These are phyloP conservation scores for Boletus tylopilopsis DNA, from an alignment of 768 basidiomycete genomes.

Conservation along the genomic window DNA sequence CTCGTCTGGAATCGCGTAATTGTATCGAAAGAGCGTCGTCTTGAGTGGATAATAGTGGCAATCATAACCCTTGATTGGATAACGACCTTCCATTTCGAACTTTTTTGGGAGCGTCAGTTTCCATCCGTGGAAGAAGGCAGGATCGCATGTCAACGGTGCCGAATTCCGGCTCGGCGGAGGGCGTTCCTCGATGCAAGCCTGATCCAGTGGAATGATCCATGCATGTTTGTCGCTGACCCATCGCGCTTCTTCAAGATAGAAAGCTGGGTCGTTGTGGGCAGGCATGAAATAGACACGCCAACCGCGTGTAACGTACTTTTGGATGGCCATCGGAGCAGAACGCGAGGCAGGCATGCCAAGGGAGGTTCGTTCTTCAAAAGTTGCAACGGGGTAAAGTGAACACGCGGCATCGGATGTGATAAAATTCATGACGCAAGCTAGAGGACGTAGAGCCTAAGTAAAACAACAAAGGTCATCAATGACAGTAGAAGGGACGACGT, in stretches of 20 bases:
- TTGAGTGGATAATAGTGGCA: slow-evolving; percentile 1
- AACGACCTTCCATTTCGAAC: fast-evolving
- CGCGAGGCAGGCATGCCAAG: slow-evolving; percentile 18
- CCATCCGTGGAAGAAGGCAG: slow-evolving; percentile 19
- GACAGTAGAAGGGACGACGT: slow-evolving; percentile 13
- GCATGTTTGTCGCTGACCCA: slow-evolving; percentile 30
- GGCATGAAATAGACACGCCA: slow-evolving; percentile 19
- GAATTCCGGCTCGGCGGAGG: too few species aligned
- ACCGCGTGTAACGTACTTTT: slow-evolving; percentile 37
- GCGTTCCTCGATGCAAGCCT: too few species aligned
- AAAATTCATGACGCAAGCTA: slow-evolving; percentile 32
- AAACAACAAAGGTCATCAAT: too few species aligned
- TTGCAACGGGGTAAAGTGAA: slow-evolving; percentile 39
- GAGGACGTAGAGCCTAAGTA: too few species aligned
- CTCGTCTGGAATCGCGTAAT: slow-evolving; percentile 18
- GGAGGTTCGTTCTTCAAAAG: slow-evolving; percentile 32
- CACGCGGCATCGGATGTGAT: slow-evolving; percentile 40
- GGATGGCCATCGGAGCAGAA: slow-evolving; percentile 3
- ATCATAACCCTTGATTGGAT: not conserved
- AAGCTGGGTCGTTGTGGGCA: not conserved
- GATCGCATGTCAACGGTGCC: too few species aligned
- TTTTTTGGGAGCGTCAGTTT: not conserved
- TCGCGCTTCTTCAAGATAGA: slow-evolving; percentile 21
- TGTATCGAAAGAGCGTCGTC: slow-evolving; percentile 26
- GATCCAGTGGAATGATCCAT: too few species aligned